Evolutionary conservation across 2,329 filamentous ascomycete species (phyloP).

Genomic region (Davidsoniella eucalypti): DNA sequence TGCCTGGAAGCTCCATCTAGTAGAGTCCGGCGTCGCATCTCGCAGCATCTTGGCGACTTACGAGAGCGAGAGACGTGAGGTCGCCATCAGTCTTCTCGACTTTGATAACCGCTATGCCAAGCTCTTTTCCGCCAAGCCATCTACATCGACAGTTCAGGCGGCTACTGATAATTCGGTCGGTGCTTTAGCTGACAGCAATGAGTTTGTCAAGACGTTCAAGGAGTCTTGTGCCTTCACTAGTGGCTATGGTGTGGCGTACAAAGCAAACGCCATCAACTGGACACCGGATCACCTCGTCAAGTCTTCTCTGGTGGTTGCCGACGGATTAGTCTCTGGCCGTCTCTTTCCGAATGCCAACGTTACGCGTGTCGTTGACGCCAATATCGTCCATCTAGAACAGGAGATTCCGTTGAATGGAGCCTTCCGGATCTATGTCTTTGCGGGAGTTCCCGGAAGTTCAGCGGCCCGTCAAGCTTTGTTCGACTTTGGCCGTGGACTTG

Average conservation of each 20-base stretch:
- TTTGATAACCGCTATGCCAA: slow-evolving; percentile 86
- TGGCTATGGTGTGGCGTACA: slow-evolving; percentile 79
- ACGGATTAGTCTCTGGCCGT: slow-evolving; percentile 51
- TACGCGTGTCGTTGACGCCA: slow-evolving; percentile 74
- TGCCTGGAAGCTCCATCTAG: slow-evolving; percentile 90
- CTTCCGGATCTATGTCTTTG: slow-evolving; percentile 75
- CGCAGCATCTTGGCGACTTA: slow-evolving; percentile 68
- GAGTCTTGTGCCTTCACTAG: slow-evolving; percentile 82
- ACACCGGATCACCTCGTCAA: slow-evolving; percentile 53
- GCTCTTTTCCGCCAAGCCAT: slow-evolving; percentile 68
- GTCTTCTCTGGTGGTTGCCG: slow-evolving; percentile 51
- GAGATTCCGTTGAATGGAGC: slow-evolving; percentile 78
- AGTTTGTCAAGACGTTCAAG: slow-evolving; percentile 82
- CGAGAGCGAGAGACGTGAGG: slow-evolving; percentile 67
- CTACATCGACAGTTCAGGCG: slow-evolving; percentile 53
- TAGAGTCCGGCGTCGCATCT: slow-evolving; percentile 65
- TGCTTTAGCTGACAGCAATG: slow-evolving; percentile 29
- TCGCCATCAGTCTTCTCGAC: slow-evolving; percentile 67
- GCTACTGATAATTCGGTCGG: slow-evolving; percentile 30
- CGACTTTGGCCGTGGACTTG: slow-evolving; percentile 52
- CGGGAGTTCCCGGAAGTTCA: slow-evolving; percentile 38
- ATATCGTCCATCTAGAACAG: slow-evolving; percentile 79
- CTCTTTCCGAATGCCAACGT: slow-evolving; percentile 66
- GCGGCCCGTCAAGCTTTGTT: slow-evolving; percentile 45
- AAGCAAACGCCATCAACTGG: slow-evolving; percentile 74